Conservation (phyloP, 139 green algal genomes). For the Chlorella sp. region DNA sequence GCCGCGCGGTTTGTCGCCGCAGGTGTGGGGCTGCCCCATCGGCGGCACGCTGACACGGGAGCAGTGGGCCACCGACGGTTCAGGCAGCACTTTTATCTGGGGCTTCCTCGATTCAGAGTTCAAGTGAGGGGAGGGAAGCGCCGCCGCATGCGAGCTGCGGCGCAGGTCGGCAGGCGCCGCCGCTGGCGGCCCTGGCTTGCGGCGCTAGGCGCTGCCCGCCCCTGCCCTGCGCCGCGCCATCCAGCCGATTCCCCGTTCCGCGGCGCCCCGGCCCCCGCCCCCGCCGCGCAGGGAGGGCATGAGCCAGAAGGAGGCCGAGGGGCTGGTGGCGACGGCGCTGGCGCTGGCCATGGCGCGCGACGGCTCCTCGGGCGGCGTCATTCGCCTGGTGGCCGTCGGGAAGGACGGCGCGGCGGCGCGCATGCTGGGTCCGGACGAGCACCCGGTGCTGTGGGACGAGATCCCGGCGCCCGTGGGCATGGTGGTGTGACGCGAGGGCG, state of each 20-base stretch:
- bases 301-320: constrained; percentile 75
- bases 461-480: constrained; percentile 27
- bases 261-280: too few species aligned
- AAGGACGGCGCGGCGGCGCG: constrained; percentile 55
- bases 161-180: too few species aligned
- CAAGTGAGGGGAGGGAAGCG: constrained; percentile 52
- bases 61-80: constrained; percentile 89
- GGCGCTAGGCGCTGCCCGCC: too few species aligned
- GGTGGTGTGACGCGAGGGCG: constrained; percentile 17
- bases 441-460: constrained; percentile 45
- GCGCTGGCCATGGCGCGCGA: constrained; percentile 86
- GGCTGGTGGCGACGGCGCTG: constrained; percentile 68
- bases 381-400: constrained; percentile 77
- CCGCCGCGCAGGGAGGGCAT: constrained; percentile 73
- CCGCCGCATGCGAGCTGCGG: too few species aligned
- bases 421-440: constrained; percentile 40
- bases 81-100: constrained; percentile 91
- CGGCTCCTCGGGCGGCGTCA: constrained; percentile 77
- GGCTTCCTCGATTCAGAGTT: constrained; percentile 80
- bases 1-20: neutral
- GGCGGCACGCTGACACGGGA: constrained; percentile 80
- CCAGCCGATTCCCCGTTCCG: too few species aligned
- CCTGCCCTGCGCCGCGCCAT: too few species aligned
- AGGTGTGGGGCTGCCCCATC: constrained; percentile 88
- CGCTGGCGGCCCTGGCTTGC: too few species aligned